phyloP scores from a whole-genome alignment of 768 basidiomycete genomes.

The Rhizopogon rudus region DNA sequence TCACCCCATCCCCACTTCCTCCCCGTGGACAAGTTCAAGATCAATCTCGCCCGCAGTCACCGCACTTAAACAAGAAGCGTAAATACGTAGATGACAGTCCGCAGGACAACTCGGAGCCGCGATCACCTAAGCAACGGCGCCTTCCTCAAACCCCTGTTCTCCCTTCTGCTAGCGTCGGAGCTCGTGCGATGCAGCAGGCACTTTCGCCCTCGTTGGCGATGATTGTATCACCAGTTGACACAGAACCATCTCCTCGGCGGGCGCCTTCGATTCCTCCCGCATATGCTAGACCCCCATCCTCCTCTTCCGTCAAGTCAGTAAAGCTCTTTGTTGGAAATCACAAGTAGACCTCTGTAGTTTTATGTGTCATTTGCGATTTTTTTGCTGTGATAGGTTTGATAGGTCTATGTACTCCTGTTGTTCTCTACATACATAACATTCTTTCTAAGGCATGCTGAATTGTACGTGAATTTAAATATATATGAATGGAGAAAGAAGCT shows the following conservation, averaged over 20 bases:
- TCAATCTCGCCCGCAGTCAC: conserved; percentile 14
- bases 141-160: conserved; percentile 29
- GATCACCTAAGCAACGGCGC: conserved; percentile 30
- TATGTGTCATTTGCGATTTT: not conserved
- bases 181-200: conserved; percentile 29
- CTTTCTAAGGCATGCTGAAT: not conserved
- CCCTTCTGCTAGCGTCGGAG: conserved; percentile 17
- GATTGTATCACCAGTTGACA: conserved; percentile 29
- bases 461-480: conserved; percentile 5
- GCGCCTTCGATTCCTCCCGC: conserved; percentile 19
- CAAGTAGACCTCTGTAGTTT: conserved; percentile 14
- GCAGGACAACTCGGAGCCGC: conserved; percentile 10
- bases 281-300: conserved; percentile 10
- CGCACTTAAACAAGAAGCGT: conserved; percentile 29
- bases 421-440: not conserved
- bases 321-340: conserved; percentile 27
- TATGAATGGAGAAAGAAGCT: not conserved
- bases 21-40: conserved; percentile 22
- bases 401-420: not conserved
- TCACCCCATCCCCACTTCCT: conserved; percentile 9
- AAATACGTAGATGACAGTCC: conserved; percentile 31
- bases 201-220: conserved; percentile 30
- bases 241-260: conserved; percentile 27
- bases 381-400: not conserved
- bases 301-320: conserved; percentile 22